Base-by-base conservation (phyloP, 805 yeast genomes). In the Ogataea naganishii region DNA sequence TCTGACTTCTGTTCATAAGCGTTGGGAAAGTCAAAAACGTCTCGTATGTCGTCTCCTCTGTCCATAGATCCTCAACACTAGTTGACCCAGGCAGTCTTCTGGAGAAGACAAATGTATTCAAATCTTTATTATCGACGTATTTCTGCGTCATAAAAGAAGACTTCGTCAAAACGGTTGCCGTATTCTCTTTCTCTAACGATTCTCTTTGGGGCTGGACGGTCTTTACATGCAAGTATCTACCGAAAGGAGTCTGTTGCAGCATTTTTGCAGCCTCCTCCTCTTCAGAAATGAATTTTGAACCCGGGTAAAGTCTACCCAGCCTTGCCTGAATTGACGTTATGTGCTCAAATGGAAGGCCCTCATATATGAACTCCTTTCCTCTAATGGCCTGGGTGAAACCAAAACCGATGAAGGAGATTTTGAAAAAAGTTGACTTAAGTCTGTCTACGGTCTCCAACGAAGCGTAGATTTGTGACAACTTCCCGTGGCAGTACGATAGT, bases 271-370 rank as follows among this genome's bases (percentile, higher is more conserved):
- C 80, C 36, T 75, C 78, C 6, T 63, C 64, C 30, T 58, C 63
- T 37, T 62, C 69, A 17, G 75, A 60, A 20, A 84, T 61, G 31
- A 84, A 72, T 33, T 78, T 69, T 1, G 94, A 83, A 29, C 94
- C 94, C 18, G 92, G 94, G 51, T 83, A 81, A 27, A 81, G 54
- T 45, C 75, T 71, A 42, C 78, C 66, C 36, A 86, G 58, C 41
- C 94, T 64, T 44, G 78, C 82, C 44, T 80, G 85, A 50, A 85
- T 80, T 3, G 89, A 76, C 2, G 86, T 75, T 35, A 85, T 76
- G 52, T 82, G 92, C 50, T 85, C 96, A 58, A 81, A 85, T 18
- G 94, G 85, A 31, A 74, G 63, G 5, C 95, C 95, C 56, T 85
- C 94, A 47, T 78, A 82, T 30, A 85, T 80, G 49, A 79, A 85